Conservation (phyloP, 2,329 filamentous ascomycete species). For the Aspergillus felis region DNA sequence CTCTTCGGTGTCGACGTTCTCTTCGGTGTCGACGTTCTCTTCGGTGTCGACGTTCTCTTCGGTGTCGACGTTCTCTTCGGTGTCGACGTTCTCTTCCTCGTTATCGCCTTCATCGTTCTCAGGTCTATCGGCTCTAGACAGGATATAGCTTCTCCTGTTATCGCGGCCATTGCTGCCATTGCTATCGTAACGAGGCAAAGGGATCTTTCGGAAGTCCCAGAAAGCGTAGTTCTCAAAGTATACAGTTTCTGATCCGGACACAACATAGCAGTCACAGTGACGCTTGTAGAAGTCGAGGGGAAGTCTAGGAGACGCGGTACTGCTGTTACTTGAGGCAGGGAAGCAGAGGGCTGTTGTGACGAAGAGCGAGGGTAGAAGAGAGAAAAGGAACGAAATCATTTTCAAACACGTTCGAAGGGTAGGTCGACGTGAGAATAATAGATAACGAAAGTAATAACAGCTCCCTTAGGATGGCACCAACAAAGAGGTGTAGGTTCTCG, state of each 20-base stretch:
- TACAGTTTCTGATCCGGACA: slow-evolving; percentile 39
- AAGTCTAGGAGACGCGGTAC: not conserved
- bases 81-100: slow-evolving; percentile 12
- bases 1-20: slow-evolving; percentile 1
- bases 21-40: slow-evolving; percentile 8
- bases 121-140: slow-evolving; percentile 7
- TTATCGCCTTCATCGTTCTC: slow-evolving; percentile 19
- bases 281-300: not conserved
- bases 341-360: not conserved
- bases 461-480: not conserved
- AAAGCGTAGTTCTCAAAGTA: slow-evolving; percentile 52
- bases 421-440: not conserved
- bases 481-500: not conserved
- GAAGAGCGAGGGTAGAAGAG: not conserved
- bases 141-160: slow-evolving; percentile 20
- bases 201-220: slow-evolving; percentile 48
- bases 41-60: slow-evolving; percentile 9
- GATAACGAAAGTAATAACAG: not conserved
- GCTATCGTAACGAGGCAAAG: slow-evolving; percentile 13
- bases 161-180: slow-evolving; percentile 3
- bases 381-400: not conserved
- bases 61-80: no score
- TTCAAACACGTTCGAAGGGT: not conserved
- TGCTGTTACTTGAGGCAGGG: not conserved
- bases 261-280: slow-evolving; percentile 46